Percentiles rank a stretch among this genome's conserved stretches.
These are phyloP conservation scores for Naganishia onofrii DNA, from an alignment of 768 basidiomycete species.

Conservation along the genomic window DNA sequence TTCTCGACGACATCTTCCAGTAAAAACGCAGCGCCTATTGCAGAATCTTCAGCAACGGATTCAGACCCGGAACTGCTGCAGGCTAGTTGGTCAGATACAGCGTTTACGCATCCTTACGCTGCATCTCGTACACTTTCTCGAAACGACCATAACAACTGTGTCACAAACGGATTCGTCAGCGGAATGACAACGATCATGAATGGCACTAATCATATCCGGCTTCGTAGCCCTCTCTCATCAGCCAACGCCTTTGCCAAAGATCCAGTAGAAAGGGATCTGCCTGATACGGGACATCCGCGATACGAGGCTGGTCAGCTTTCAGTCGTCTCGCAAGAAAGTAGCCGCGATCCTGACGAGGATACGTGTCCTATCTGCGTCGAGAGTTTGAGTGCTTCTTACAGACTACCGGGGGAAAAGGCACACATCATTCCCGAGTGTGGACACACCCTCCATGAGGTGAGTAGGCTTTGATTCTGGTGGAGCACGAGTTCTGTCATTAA, in stretches of 20 bases:
- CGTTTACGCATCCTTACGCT: constrained; percentile 2
- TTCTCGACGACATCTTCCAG: not conserved
- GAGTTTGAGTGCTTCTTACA: constrained; percentile 84
- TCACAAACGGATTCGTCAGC: not conserved
- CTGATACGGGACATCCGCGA: not conserved
- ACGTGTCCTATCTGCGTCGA: constrained; percentile 97
- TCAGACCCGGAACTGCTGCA: not conserved
- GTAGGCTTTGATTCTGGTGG: constrained; percentile 6
- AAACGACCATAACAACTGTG: not conserved
- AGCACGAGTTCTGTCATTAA: not conserved
- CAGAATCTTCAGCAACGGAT: not conserved
- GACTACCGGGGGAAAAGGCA: constrained; percentile 92
- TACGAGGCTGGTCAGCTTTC: constrained; percentile 37
- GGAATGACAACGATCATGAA: not conserved
- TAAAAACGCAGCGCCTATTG: not conserved
- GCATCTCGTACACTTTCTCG: not conserved
- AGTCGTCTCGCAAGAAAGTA: constrained; percentile 39
- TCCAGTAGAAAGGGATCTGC: not conserved
- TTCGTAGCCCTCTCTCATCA: not conserved
- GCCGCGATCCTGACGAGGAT: constrained; percentile 67
- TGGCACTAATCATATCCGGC: not conserved
- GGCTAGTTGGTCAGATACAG: not conserved
- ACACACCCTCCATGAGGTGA: constrained; percentile 88
- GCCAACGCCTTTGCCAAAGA: not conserved
- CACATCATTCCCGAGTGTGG: constrained; percentile 97